A percentile compares a stretch with the other conserved stretches of the same genome.
Conservation (phyloP, 208 protist species). For the Crithidia acanthocephali region DNA sequence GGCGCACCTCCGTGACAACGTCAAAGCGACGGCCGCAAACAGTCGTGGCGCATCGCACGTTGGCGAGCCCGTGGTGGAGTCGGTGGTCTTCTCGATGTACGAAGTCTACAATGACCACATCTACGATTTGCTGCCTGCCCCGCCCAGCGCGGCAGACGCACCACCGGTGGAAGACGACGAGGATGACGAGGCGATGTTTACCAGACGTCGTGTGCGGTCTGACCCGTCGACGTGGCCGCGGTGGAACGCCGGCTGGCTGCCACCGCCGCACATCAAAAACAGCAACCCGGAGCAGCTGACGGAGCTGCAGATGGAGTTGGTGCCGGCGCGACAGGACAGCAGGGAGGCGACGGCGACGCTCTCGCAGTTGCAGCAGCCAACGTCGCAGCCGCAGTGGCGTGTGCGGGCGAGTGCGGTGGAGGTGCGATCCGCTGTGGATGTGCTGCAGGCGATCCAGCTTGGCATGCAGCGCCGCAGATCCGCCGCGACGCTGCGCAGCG, state of each 20-base stretch:
- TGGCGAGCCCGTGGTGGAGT: constrained; percentile 29
- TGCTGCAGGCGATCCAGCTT: constrained; percentile 27
- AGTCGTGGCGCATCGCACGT: neutral
- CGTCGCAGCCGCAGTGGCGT: constrained; percentile 27
- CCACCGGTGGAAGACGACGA: neutral
- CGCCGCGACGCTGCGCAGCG: constrained; percentile 24
- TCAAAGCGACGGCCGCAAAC: neutral
- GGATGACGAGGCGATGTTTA: neutral
- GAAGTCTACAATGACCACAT: constrained; percentile 55
- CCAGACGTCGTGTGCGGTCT: neutral
- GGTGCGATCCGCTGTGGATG: constrained; percentile 27
- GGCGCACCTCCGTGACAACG: constrained; percentile 20
- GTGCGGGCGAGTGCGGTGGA: constrained; percentile 31
- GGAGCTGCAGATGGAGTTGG: constrained; percentile 36
- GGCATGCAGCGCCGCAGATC: constrained; percentile 32
- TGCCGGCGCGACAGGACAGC: constrained; percentile 8
- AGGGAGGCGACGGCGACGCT: constrained; percentile 8
- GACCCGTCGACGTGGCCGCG: constrained; percentile 24
- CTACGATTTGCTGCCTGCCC: constrained; percentile 40
- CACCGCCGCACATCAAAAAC: constrained; percentile 30
- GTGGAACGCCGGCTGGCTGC: constrained; percentile 33
- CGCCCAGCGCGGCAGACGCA: neutral
- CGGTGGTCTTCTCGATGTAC: constrained; percentile 40
- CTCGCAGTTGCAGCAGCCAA: constrained; percentile 17
- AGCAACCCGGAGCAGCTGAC: constrained; percentile 30